Evolutionary conservation across 306 rosid species (phyloP).

Genomic region (Cucumis sativus): Cucumber_9930_V3 NC_026656.2:18378501-18379000

Average conservation of each 20-base stretch:
- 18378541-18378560: no score
- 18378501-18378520: neutral
- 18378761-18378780: neutral
- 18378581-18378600: neutral
- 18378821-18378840: neutral
- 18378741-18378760: neutral
- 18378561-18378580: neutral
- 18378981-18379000: no score
- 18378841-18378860: no score
- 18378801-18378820: neutral
- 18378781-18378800: neutral
- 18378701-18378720: neutral
- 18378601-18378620: neutral
- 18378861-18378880: no score
- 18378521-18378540: no score
- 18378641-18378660: neutral
- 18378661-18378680: neutral
- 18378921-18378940: no score
- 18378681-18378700: conserved; percentile 1
- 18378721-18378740: neutral
- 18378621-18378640: conserved; percentile 3
- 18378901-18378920: no score
- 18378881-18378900: no score
- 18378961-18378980: no score
- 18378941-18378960: no score